Evolutionary conservation across 1,284 basidiomycete species (phyloP), one percentile per base, ranked within the genome.

Genomic region (Austroboletus novae-zelandiae): DNA sequence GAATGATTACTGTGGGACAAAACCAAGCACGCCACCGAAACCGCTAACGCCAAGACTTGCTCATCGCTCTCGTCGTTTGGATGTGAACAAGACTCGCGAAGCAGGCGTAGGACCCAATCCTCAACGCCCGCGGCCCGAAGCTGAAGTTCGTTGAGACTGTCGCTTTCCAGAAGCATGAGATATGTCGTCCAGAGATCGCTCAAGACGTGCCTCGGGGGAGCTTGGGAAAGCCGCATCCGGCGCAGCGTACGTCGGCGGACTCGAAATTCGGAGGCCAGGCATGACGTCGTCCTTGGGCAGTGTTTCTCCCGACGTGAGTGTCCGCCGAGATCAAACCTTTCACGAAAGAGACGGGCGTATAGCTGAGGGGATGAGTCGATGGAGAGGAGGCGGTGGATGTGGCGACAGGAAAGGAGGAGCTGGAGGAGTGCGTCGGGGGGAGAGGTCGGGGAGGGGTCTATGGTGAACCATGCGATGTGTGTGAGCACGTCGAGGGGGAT

Each of bases 311-410:
- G 61, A 17, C 78, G 71, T 47, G 62, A 55, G n/a, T 67, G 61
- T 1, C 74, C 71, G 0, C 55, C 59, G n/a, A 66, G 58, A 60
- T 86, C 83, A 55, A 86, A 88, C 48, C 70, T 74, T 20, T 66
- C 62, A 13, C 71, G 70, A 61, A 84, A 89, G 6, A 88, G 72
- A 48, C 70, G 64, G 9, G 84, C 82, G 60, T 87, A 89, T 34
- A 89, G 72, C 43, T 81, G 73, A 1, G 84, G 79, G 45, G 78
- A 80, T 18, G 66, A 56, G 10, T 60, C 54, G 47, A 73, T 46
- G 50, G 69, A 71, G 13, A 88, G 72, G 5, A 71, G 62, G 25
- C 65, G 61, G 47, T 81, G 66, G 13, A 86, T 59, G 0, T 67
- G 61, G 1, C 73, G 74, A 48, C 65, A 75, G 8, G 76, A 74